Percentiles rank a stretch among this genome's conserved stretches.
phyloP scores from a whole-genome alignment of 2,329 filamentous ascomycete species.

The Monilinia vaccinii-corymbosi region DNA sequence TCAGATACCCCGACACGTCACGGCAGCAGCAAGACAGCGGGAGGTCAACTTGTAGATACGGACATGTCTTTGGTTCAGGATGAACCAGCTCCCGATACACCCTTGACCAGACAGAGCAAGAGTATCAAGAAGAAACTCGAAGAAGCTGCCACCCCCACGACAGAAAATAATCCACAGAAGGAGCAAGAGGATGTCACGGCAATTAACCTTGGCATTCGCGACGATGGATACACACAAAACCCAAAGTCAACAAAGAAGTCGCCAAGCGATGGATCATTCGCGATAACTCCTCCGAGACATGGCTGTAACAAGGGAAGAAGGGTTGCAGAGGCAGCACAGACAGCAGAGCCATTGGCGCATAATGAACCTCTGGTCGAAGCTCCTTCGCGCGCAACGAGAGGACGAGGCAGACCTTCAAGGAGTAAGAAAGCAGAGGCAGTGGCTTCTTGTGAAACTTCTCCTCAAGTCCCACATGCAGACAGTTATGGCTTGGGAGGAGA shows the following conservation, averaged over 20 bases:
- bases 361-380: not conserved
- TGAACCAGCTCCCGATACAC: not conserved
- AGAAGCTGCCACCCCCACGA: not conserved
- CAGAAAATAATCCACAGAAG: not conserved
- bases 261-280: not conserved
- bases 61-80: not conserved
- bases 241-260: not conserved
- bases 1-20: slow-evolving; percentile 1
- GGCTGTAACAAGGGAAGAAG: not conserved
- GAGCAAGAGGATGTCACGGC: not conserved
- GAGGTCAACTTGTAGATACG: not conserved
- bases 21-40: not conserved
- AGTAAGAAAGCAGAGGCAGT: not conserved
- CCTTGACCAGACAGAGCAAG: not conserved
- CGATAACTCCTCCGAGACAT: not conserved
- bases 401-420: not conserved
- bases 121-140: not conserved
- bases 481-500: not conserved
- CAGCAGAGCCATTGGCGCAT: not conserved
- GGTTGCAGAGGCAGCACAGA: not conserved
- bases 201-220: not conserved
- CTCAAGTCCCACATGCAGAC: not conserved
- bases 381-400: not conserved
- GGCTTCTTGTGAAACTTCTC: not conserved
- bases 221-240: not conserved